Percentiles rank a stretch among this genome's conserved stretches.
These are phyloP conservation scores for Globisporangium camurandrum DNA, from an alignment of 352 stramenopile species.

Conservation along the genomic window DNA sequence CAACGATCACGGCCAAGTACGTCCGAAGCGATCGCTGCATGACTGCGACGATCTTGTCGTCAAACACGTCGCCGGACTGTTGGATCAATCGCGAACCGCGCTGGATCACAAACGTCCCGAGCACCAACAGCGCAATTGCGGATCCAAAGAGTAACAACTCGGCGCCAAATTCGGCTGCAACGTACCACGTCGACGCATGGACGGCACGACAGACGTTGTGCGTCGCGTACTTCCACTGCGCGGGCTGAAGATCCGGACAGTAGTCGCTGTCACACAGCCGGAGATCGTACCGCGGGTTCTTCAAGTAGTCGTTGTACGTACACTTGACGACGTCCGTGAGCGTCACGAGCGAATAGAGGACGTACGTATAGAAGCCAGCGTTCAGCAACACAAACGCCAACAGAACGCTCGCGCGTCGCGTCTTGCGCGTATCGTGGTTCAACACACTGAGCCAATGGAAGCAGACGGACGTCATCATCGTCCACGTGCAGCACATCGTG, in stretches of 20 bases:
- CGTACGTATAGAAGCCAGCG: conserved; percentile 49
- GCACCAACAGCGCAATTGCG: conserved; percentile 48
- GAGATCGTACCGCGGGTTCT: conserved; percentile 69
- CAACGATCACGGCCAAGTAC: conserved; percentile 67
- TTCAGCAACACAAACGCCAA: conserved; percentile 60
- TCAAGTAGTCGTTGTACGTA: conserved; percentile 83
- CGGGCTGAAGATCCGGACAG: conserved; percentile 72
- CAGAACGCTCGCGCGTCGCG: conserved; percentile 44
- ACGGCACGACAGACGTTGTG: conserved; percentile 63
- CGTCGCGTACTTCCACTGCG: conserved; percentile 69
- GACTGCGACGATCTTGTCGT: conserved; percentile 59
- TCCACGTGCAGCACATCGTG: conserved; percentile 70
- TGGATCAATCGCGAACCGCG: conserved; percentile 63
- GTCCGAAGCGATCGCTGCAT: conserved; percentile 79
- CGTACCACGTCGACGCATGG: conserved; percentile 54
- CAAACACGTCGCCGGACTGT: conserved; percentile 64
- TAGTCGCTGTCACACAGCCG: conserved; percentile 67
- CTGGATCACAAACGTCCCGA: conserved; percentile 63
- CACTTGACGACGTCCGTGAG: conserved; percentile 81
- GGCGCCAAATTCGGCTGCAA: conserved; percentile 35
- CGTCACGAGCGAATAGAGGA: conserved; percentile 63
- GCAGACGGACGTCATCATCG: conserved; percentile 81
- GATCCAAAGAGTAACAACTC: conserved; percentile 59
- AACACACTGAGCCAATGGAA: conserved; percentile 81
- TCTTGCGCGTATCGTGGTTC: conserved; percentile 53